Conservation (phyloP, 2,329 filamentous ascomycete species). For the Pseudocercospora eumusae region DNA sequence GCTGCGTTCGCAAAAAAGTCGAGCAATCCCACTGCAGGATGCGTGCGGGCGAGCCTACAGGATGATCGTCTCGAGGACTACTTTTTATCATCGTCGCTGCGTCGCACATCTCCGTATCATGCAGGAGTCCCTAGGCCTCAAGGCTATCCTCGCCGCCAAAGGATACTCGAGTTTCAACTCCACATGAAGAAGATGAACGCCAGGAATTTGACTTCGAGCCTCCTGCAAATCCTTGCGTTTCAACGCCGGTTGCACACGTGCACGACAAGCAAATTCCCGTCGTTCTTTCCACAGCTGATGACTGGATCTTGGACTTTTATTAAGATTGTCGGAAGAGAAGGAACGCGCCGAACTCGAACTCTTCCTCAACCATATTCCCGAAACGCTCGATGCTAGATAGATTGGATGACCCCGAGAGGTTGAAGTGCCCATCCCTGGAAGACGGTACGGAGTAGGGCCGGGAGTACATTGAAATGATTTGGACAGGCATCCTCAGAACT, state of each 20-base stretch:
- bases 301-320: background rate
- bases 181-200: background rate
- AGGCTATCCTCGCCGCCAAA: background rate
- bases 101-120: background rate
- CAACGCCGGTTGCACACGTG: background rate
- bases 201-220: conserved; percentile 3
- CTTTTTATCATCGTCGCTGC: too few species aligned
- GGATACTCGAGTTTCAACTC: background rate
- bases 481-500: background rate
- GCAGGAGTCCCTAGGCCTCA: background rate
- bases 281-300: background rate
- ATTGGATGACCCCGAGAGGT: background rate
- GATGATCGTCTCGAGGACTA: background rate
- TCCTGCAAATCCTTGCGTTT: conserved; percentile 4
- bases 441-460: too few species aligned
- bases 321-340: background rate
- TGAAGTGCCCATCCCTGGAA: background rate
- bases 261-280: background rate
- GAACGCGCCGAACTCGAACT: background rate
- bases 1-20: background rate
- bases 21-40: background rate
- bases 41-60: too few species aligned
- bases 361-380: background rate
- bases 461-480: background rate
- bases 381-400: background rate